phyloP scores from a whole-genome alignment of 2,329 filamentous ascomycete genomes.

The Diaporthe aspalathi region DNA sequence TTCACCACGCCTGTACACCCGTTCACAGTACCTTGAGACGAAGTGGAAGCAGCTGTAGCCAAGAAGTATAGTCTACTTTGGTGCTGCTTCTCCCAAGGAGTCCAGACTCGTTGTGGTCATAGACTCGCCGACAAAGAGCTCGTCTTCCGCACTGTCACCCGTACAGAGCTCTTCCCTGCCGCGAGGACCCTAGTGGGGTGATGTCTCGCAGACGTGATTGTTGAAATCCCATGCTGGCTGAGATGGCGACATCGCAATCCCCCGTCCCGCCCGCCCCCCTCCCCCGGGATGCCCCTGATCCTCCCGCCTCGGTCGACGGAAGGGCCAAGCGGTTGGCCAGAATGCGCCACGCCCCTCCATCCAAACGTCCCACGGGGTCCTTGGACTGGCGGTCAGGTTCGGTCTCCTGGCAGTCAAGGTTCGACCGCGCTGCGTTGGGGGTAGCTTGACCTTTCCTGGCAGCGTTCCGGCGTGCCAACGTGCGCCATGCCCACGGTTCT shows the following conservation, averaged over 20 bases:
- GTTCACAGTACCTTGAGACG: background rate
- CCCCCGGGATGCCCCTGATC: background rate
- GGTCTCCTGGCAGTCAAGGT: background rate
- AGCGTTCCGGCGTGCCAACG: background rate
- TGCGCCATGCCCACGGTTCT: background rate
- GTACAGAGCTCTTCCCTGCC: background rate
- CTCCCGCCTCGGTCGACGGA: slow-evolving; percentile 5
- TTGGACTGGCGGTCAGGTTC: slow-evolving; percentile 20
- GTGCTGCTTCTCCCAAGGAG: background rate
- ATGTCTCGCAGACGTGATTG: slow-evolving; percentile 12
- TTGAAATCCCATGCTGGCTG: slow-evolving; percentile 22
- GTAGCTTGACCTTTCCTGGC: background rate
- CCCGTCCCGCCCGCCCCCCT: background rate
- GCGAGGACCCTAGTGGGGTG: background rate
- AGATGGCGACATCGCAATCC: slow-evolving; percentile 17
- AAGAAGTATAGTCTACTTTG: slow-evolving; percentile 17
- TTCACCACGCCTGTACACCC: background rate
- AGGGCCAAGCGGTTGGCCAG: background rate
- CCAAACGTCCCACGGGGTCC: background rate
- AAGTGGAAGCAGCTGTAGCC: background rate
- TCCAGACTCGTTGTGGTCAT: slow-evolving; percentile 9
- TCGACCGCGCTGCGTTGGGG: background rate
- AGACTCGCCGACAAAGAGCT: slow-evolving; percentile 13
- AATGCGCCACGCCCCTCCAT: slow-evolving; percentile 3
- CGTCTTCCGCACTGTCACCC: background rate